Percentiles rank a stretch among this genome's conserved stretches.
Conservation (phyloP, 2,329 filamentous ascomycete species). For the Sordariomycetes sp. region DNA sequence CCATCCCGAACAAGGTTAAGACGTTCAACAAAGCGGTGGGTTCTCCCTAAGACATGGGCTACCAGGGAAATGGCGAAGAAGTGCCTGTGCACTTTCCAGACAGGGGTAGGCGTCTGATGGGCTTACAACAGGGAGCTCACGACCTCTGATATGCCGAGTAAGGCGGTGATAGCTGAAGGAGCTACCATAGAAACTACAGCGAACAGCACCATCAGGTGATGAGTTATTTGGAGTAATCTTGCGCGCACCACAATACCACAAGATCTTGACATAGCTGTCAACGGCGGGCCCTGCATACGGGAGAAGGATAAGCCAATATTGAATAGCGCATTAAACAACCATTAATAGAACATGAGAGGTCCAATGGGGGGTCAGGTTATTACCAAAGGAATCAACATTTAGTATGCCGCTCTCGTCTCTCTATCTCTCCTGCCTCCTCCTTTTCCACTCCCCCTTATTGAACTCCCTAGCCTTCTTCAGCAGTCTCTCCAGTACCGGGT, state of each 20-base stretch:
- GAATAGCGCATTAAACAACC: neutral
- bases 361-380: neutral
- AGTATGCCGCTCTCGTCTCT: neutral
- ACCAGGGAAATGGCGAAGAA: too few relatives aligned
- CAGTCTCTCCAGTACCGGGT: constrained; percentile 1
- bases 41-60: too few relatives aligned
- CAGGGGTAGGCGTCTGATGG: too few relatives aligned
- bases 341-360: neutral
- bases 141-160: too few relatives aligned
- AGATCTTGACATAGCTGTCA: neutral
- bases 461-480: neutral
- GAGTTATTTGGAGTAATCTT: neutral
- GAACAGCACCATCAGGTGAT: too few relatives aligned
- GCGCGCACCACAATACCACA: neutral
- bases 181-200: neutral
- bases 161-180: too few relatives aligned
- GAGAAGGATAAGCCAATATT: neutral
- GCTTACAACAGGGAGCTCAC: too few relatives aligned
- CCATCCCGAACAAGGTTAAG: too few relatives aligned
- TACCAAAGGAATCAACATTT: neutral
- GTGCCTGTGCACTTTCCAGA: too few relatives aligned
- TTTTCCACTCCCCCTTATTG: constrained; percentile 6
- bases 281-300: neutral
- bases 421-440: constrained; percentile 6
- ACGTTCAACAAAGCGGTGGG: too few relatives aligned